A percentile compares a stretch with the other conserved stretches of the same genome.
These are phyloP conservation scores for Scytalidium sp. DNA, from an alignment of 2,329 filamentous ascomycete genomes.

Conservation along the genomic window DNA sequence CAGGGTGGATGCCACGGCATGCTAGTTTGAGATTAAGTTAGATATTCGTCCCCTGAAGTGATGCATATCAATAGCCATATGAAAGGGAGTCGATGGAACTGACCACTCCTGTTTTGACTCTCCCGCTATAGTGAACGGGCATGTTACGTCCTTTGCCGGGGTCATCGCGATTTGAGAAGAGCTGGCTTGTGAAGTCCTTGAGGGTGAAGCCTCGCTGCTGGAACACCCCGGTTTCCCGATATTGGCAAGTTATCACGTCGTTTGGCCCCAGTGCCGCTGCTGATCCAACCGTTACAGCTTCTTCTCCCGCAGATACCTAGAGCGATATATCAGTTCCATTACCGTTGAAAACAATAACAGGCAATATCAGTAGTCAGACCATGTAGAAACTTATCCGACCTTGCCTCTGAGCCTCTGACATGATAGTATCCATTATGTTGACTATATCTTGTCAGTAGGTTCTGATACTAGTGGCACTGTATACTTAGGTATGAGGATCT, in stretches of 20 bases:
- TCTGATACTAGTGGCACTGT: no score
- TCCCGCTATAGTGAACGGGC: slow-evolving; percentile 89
- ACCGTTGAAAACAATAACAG: not conserved
- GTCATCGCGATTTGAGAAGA: slow-evolving; percentile 82
- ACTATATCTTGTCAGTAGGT: not conserved
- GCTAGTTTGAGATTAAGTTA: slow-evolving; percentile 40
- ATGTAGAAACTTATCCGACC: slow-evolving; percentile 69
- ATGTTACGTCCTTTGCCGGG: slow-evolving; percentile 80
- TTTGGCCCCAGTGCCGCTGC: slow-evolving; percentile 73
- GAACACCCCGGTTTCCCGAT: slow-evolving; percentile 86
- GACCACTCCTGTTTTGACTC: slow-evolving; percentile 73
- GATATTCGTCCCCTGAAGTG: not conserved
- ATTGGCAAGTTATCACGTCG: slow-evolving; percentile 89
- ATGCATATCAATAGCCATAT: not conserved
- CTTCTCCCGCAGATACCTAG: slow-evolving; percentile 68
- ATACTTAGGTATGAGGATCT: not conserved
- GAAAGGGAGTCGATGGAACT: slow-evolving; percentile 26
- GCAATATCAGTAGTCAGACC: slow-evolving; percentile 35
- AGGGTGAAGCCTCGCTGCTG: slow-evolving; percentile 81
- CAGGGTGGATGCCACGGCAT: slow-evolving; percentile 77
- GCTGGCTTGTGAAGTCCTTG: slow-evolving; percentile 86
- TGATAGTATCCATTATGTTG: slow-evolving; percentile 82
- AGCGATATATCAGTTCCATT: not conserved
- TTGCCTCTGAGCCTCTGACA: slow-evolving; percentile 94
- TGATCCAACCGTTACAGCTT: slow-evolving; percentile 84